Base-by-base conservation (phyloP, 345 rosid genomes). In the Eutrema japonicum region DNA sequence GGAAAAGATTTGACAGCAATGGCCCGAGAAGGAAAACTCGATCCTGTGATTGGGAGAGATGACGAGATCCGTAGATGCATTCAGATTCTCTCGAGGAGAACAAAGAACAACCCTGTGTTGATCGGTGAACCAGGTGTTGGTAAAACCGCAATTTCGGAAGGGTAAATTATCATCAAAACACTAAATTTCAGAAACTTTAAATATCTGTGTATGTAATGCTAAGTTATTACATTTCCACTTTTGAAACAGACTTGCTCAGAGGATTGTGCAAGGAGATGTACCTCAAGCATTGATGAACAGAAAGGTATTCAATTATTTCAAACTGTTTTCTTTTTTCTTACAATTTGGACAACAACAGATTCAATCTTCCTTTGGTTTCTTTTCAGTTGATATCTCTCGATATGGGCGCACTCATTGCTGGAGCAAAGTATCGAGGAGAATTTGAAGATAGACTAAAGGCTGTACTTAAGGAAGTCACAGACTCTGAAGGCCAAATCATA, bases 61-160 rank as follows among this genome's bases (percentile, higher is more conserved):
- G 99, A 96, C 70, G 99, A 96, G 82, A 92, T 96, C 64, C 97
- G 99, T 4, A 85, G 99, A 78, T 96, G 99, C 81, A 90, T 96
- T 69, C 97, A 92, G 83, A 96, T 96, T 75, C 96, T 96, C 32
- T 96, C 98, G 0, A 89, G 99, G 87, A 90, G 99, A 74, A 96
- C 98, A 2, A 96, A 96, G 83, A 96, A 96, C 85, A 96, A 96
- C 68, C 99, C 98, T 36, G 99, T 96, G 72, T 85, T 92, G 60
- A 96, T 96, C 41, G 98, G 98, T 80, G 99, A 96, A 78, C 98
- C 98, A 4, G 99, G 99, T 59, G 99, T 92, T 60, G 99, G 99
- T 45, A 96, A 96, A 87, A 92, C 99, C 76, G 99, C 99, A 58
- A 90, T 96, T 45, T 92, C 99, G 41, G 98, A 96, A 80, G 99